These are phyloP conservation scores for Aspergillus coremiiformis DNA, from an alignment of 495 filamentous ascomycete species.

Conservation along the genomic window DNA sequence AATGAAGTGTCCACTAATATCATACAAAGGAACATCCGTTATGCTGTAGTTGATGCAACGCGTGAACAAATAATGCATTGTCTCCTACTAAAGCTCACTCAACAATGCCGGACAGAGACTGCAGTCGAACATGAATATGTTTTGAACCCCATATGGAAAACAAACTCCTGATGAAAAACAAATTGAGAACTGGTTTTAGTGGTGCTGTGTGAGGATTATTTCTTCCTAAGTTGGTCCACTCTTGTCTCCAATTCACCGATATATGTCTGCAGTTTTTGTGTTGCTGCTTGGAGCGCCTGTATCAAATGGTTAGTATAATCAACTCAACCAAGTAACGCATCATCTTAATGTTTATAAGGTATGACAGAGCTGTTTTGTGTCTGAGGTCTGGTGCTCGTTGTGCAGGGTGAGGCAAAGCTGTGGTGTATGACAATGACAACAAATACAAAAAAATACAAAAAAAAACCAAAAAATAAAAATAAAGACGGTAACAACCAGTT, in stretches of 20 bases:
- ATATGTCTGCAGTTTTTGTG: constrained; percentile 77
- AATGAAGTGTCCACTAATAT: not conserved
- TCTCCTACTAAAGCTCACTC: not conserved
- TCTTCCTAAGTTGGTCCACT: constrained; percentile 61
- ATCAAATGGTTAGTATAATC: constrained; percentile 1
- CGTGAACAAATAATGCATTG: not conserved
- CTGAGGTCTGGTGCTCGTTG: not conserved
- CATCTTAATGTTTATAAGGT: not conserved
- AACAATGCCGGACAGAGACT: constrained; percentile 6
- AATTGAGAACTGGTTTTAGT: not conserved
- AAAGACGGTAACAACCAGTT: not conserved
- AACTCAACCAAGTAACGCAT: not conserved
- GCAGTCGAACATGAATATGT: not conserved
- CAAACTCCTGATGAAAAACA: not conserved
- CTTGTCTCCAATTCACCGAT: constrained; percentile 75
- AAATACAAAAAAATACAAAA: not conserved
- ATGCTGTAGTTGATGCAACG: not conserved
- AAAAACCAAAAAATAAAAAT: constrained; percentile 3
- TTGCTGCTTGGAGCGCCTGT: constrained; percentile 81
- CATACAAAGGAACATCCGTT: not conserved
- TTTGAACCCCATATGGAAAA: not conserved
- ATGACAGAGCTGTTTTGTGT: not conserved
- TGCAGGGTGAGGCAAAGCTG: not conserved
- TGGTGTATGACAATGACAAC: not conserved
- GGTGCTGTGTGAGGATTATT: constrained; percentile 17